Base-by-base conservation (phyloP, 1,139 yeast genomes). In the Pichia sp. region DNA sequence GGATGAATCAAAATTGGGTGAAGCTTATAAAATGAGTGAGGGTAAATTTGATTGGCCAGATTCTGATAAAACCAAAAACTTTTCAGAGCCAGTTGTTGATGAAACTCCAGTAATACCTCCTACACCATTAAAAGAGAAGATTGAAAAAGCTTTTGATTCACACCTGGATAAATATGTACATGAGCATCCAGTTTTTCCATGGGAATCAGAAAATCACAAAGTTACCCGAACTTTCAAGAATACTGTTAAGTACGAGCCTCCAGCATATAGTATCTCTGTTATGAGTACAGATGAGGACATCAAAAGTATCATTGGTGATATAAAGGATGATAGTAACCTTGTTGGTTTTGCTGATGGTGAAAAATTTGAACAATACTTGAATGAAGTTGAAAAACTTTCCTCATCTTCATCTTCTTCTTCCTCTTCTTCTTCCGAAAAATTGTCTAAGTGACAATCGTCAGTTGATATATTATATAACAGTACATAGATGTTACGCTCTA, bases 111-210 rank as follows among this genome's bases (percentile, higher is more conserved):
- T 12, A 5, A 21, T 12, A 15, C 10, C 15, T 3, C 34, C 12
- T 7, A 18, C 20, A 12, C 21, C 10, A 12, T 6, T 18, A n/a
- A 15, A 14, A 3, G 18, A 15, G 8, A 15, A 21, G 15, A 25
- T 31, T 31, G 34, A 31, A 15, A 15, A 25, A 18, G 31, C 31
- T 7, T 10, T 25, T 6, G n/a, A 35, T 40, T 17, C 38, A 35
- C 9, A 30, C 33, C 21, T 36, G 35, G 49, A 49, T 30, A 33
- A 34, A 7, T 53, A 55, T 34, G 53, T 51, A n/a, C 31, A 41
- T 5, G 38, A 51, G 5, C 55, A 62, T 42, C 62, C 68, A 3
- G 54, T 69, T n/a, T 69, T 69, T 59, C 74, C 74, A 2, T 69
- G 74, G 73, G 73, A 68, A 48, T 36, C 19, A 20, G 24, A 34